Conservation (phyloP, 768 basidiomycete genomes). For the Boletellus ananas region DNA sequence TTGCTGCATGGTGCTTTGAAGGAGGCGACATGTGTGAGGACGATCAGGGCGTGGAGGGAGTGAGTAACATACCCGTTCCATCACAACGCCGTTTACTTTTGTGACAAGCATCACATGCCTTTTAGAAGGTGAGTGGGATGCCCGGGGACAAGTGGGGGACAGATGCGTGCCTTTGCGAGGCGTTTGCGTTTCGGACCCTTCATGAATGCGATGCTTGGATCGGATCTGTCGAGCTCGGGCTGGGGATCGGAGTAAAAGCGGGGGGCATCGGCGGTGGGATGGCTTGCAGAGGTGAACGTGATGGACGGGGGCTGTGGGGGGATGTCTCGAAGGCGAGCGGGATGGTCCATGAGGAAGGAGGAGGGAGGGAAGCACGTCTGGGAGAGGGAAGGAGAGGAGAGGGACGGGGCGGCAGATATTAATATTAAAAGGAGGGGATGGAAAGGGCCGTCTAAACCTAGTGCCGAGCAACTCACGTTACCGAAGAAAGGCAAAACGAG, state of each 20-base stretch:
- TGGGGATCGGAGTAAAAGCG: constrained; percentile 19
- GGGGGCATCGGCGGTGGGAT: constrained; percentile 18
- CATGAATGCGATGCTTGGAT: constrained; percentile 40
- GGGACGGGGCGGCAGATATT: constrained; percentile 16
- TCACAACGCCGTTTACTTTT: constrained; percentile 83
- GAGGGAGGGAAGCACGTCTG: neutral
- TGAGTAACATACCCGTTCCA: constrained; percentile 57
- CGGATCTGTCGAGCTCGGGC: constrained; percentile 27
- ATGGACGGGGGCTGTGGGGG: constrained; percentile 18
- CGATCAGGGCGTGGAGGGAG: constrained; percentile 1
- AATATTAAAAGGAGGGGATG: constrained; percentile 20
- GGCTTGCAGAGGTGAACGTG: constrained; percentile 22
- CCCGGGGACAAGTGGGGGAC: neutral
- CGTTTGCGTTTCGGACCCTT: constrained; percentile 54
- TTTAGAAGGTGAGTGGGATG: constrained; percentile 8
- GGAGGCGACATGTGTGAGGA: constrained; percentile 5
- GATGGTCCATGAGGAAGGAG: constrained; percentile 36
- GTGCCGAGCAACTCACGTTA: constrained; percentile 25
- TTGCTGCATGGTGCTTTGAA: constrained; percentile 72
- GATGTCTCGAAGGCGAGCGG: constrained; percentile 23
- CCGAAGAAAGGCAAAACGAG: constrained; percentile 18
- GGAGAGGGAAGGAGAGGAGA: neutral
- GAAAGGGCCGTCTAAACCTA: constrained; percentile 30
- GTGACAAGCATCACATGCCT: constrained; percentile 81
- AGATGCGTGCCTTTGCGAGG: constrained; percentile 42